Percentiles rank a stretch among this genome's conserved stretches.
Conservation (phyloP, 177 flowering plant genomes). For the Vitis hybrid region DNA sequence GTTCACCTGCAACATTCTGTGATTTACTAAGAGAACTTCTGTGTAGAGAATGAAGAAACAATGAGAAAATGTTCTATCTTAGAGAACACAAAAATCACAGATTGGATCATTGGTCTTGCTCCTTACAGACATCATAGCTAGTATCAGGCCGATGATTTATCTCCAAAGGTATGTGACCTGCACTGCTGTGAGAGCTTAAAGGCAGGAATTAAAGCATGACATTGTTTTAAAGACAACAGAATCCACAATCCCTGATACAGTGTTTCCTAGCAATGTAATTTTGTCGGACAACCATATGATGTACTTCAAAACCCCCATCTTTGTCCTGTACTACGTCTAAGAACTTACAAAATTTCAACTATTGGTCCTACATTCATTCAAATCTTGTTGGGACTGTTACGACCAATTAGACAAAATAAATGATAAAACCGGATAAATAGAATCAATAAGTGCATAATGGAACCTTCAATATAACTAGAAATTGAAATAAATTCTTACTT, state of each 20-base stretch:
- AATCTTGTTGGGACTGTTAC: background rate
- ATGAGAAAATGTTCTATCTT: background rate
- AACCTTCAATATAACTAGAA: background rate
- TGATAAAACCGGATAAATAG: background rate
- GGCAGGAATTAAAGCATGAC: background rate
- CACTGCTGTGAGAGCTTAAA: background rate
- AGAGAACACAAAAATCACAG: background rate
- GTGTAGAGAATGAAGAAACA: background rate
- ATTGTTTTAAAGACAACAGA: background rate
- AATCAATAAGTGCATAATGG: background rate
- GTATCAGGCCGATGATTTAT: background rate
- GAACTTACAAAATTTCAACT: background rate
- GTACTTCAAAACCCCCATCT: background rate
- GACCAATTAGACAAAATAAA: background rate
- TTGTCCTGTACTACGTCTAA: background rate
- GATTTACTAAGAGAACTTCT: constrained; percentile 7
- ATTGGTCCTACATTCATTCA: background rate
- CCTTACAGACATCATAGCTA: too few species aligned
- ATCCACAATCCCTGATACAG: too few species aligned
- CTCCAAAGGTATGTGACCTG: background rate
- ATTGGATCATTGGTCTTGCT: too few species aligned
- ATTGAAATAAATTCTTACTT: constrained; percentile 38
- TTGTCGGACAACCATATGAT: background rate
- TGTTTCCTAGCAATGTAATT: background rate
- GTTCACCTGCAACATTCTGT: constrained; percentile 62